phyloP scores from a whole-genome alignment of 2,329 filamentous ascomycete genomes.

The Aspergillus sp. region DNA sequence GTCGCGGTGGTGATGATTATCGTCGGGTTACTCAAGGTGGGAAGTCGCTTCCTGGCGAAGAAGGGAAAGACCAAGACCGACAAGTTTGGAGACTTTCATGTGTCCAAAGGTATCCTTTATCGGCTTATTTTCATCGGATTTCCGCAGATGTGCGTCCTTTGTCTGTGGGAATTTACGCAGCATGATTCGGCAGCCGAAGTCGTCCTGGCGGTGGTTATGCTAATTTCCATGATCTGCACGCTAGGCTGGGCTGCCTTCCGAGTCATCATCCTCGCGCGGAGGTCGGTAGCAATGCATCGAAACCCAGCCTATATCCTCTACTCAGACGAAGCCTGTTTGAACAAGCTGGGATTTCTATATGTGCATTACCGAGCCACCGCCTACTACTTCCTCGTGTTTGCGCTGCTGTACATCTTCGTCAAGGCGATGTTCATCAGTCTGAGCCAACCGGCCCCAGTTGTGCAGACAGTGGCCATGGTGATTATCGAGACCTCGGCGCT shows the following conservation, averaged over 20 bases:
- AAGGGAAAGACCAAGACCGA: slow-evolving; percentile 78
- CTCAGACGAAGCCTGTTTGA: slow-evolving; percentile 84
- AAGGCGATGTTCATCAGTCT: slow-evolving; percentile 89
- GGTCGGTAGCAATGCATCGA: slow-evolving; percentile 85
- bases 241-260: slow-evolving; percentile 84
- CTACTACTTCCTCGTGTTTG: slow-evolving; percentile 87
- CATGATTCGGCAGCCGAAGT: slow-evolving; percentile 82
- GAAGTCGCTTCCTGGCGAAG: slow-evolving; percentile 73
- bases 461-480: slow-evolving; percentile 79
- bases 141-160: slow-evolving; percentile 85
- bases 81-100: slow-evolving; percentile 91
- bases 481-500: slow-evolving; percentile 78
- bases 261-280: slow-evolving; percentile 82
- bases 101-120: slow-evolving; percentile 91
- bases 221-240: slow-evolving; percentile 74
- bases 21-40: slow-evolving; percentile 76
- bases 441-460: slow-evolving; percentile 67
- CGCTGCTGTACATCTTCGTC: slow-evolving; percentile 73
- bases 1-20: slow-evolving; percentile 71
- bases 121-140: slow-evolving; percentile 86
- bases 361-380: slow-evolving; percentile 93
- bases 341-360: slow-evolving; percentile 98
- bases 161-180: slow-evolving; percentile 88
- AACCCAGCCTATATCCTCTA: slow-evolving; percentile 96
- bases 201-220: slow-evolving; percentile 82